Evolutionary conservation across 345 rosid species (phyloP), one percentile per base, ranked within the genome.

Genomic region (Melastoma malabathricum): DNA sequence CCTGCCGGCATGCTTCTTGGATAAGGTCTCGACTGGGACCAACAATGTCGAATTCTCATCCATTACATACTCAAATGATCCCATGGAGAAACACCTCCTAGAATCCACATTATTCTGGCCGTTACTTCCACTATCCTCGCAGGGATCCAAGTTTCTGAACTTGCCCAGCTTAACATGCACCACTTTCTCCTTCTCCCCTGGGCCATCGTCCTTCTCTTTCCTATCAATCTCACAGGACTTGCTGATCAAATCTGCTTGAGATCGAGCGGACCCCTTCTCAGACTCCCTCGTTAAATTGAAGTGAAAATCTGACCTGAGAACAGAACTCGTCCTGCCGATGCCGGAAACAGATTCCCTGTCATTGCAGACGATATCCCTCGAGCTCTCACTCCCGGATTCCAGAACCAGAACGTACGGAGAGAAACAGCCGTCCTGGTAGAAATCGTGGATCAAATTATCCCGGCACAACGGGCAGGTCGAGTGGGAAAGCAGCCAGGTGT

Each of bases 401-500:
- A 92, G 95, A 58, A 84, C 78, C 49, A 82, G 79, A 58, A 88
- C 81, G 54, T 80, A 47, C 39, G 97, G 86, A 7, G 94, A 71
- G 44, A 67, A 47, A 43, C 56, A 49, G 22, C 48, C 59, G 60
- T 66, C 76, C n/a, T 69, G 75, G 18, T 84, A 59, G 70, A 79
- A 74, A 61, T 83, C 98, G 15, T 83, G 73, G 58, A 88, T 71
- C 69, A 92, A 68, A 51, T 73, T 65, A 10, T 79, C 83, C 75
- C 98, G 73, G 52, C 97, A 92, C n/a, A 88, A 73, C 44, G 98
- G 98, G 73, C 98, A 92, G 57, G 94, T 92, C 14, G 98, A 92
- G 74, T 92, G 98, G 63, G 97, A 92, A 73, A 92, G 68, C 47
- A 92, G 86, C 98, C 98, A 92, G 15, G 97, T 88, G 44, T 92